Evolutionary conservation across 2,329 filamentous ascomycete genomes (phyloP), one percentile per base, ranked within the genome.

Genomic region (Sporothrix euskadiensis): DNA sequence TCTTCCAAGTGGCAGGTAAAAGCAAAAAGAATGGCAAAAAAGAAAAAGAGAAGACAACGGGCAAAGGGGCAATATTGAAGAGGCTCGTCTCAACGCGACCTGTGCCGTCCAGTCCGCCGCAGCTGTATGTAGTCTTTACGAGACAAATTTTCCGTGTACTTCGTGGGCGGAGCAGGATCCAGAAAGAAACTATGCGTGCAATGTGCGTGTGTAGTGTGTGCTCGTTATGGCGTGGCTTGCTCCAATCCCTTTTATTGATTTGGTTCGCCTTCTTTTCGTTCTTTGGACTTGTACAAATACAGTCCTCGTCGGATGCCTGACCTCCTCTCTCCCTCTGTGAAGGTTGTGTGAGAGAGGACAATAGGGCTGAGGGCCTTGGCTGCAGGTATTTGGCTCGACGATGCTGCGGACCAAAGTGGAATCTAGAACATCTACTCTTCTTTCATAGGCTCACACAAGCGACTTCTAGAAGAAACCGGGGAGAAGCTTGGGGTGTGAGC

Each of bases 321-420:
- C 66, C 19, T 22, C 16, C 9, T 22, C 26, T 6, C 12, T 49
- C 14, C 14, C 26, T 6, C 12, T 49, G 3, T 49, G 14, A 14
- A 35, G 35, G 47, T 14, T 9, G 52, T 30, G 4, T 39, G 30
- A 14, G 30, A 44, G n/a, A 54, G 41, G 16, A 41, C 49, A 57
- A 69, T 71, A 73, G 54, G 73, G 73, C 73, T 74, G 61, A 74
- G 39, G 44, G 47, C 61, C 59, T 71, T 69, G 69, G 69, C 69
- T 71, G 59, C 44, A 54, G 26, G 32, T 65, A 47, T 52, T 47
- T 56, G 22, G 56, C 26, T 61, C 8, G 63, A 71, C n/a, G 59
- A 47, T 72, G 69, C 73, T 74, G 69, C 73, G 73, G 73, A 69
- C 63, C 41, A 69, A 7, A 16, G n/a, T 35, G 30, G 9, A 68